These are phyloP conservation scores for Trypanosoma rangeli DNA, from an alignment of 208 protist genomes.

Conservation along the genomic window DNA sequence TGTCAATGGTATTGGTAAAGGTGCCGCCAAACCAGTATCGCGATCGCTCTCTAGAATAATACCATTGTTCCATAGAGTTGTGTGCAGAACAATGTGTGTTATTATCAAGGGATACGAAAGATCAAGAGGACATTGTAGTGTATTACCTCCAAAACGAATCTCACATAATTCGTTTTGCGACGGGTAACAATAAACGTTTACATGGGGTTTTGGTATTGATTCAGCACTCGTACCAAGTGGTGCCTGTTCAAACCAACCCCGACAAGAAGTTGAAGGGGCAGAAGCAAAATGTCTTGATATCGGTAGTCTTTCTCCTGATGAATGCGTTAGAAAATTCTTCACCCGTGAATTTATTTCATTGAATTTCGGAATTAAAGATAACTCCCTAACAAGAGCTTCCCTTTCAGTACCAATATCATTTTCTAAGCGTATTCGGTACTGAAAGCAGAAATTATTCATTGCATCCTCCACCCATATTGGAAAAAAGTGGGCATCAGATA, in stretches of 20 bases:
- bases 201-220: conserved; percentile 41
- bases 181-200: conserved; percentile 61
- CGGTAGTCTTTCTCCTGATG: conserved; percentile 29
- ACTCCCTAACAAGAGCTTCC: conserved; percentile 36
- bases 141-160: conserved; percentile 28
- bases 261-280: conserved; percentile 45
- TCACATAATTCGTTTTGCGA: conserved; percentile 45
- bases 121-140: conserved; percentile 76
- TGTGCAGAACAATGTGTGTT: conserved; percentile 71
- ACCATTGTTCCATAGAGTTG: conserved; percentile 72
- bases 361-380: conserved; percentile 36
- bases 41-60: conserved; percentile 61
- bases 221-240: conserved; percentile 33
- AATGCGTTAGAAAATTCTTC: conserved; percentile 47
- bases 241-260: conserved; percentile 81
- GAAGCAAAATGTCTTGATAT: conserved; percentile 30
- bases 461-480: conserved; percentile 41
- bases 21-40: conserved; percentile 19
- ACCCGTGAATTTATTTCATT: conserved; percentile 34
- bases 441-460: conserved; percentile 42
- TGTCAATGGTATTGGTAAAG: conserved; percentile 50
- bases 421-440: conserved; percentile 44
- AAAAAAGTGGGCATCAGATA: conserved; percentile 33
- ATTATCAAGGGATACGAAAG: conserved; percentile 76
- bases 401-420: conserved; percentile 18